Evolutionary conservation across 495 filamentous ascomycete species (phyloP).

Genomic region (Lophium mytilinum): DNA sequence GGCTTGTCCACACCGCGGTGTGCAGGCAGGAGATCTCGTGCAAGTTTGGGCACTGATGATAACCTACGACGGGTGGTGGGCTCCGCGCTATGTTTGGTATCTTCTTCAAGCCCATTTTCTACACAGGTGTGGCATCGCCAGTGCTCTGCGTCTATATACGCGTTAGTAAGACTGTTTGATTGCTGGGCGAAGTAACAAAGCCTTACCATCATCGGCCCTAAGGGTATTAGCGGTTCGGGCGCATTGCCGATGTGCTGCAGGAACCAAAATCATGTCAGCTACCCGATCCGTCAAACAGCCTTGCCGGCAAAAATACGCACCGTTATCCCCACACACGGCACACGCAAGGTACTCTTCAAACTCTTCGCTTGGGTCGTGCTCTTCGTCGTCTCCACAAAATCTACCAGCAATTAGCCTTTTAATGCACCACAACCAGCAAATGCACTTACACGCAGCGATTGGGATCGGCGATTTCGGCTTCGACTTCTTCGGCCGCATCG

Average conservation of each 20-base stretch:
- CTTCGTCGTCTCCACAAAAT: slow-evolving; percentile 76
- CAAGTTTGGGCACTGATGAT: slow-evolving; percentile 35
- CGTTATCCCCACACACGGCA: slow-evolving; percentile 74
- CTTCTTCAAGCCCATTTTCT: slow-evolving; percentile 49
- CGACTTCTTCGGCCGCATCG: slow-evolving; percentile 48
- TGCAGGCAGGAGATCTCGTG: slow-evolving; percentile 68
- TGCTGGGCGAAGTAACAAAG: slow-evolving; percentile 1
- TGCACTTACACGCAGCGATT: slow-evolving; percentile 59
- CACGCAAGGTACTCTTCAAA: slow-evolving; percentile 83
- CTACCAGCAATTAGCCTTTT: slow-evolving; percentile 34
- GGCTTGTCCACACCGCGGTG: slow-evolving; percentile 60
- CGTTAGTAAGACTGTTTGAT: slow-evolving; percentile 7
- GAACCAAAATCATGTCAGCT: slow-evolving; percentile 33
- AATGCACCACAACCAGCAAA: background rate
- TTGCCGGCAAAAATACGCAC: slow-evolving; percentile 42
- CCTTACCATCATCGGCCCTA: slow-evolving; percentile 58
- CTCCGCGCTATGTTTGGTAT: slow-evolving; percentile 32
- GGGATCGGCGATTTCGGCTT: slow-evolving; percentile 33
- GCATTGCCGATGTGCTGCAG: slow-evolving; percentile 85
- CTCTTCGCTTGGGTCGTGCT: slow-evolving; percentile 76
- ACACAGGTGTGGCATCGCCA: slow-evolving; percentile 82
- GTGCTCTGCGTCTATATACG: slow-evolving; percentile 44
- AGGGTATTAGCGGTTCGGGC: slow-evolving; percentile 72
- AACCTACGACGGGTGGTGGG: slow-evolving; percentile 30
- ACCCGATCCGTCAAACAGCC: slow-evolving; percentile 20